phyloP scores from a whole-genome alignment of 768 basidiomycete genomes.

The Tulasnella sp. region DNA sequence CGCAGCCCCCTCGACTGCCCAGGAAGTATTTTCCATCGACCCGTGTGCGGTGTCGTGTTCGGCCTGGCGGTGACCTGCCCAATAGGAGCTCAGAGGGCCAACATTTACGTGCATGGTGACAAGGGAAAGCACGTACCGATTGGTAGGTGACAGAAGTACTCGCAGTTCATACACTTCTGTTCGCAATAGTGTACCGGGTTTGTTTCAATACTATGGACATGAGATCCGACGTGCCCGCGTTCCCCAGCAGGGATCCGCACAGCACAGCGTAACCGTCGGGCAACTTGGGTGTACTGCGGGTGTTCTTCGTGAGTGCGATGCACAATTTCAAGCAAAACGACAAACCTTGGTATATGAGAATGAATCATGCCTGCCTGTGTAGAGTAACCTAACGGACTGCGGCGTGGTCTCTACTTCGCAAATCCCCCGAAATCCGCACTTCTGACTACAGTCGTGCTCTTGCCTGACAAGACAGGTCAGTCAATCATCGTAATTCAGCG shows the following conservation, averaged over 20 bases:
- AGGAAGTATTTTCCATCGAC: slow-evolving; percentile 46
- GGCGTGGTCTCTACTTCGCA: slow-evolving; percentile 50
- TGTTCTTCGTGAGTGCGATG: no score
- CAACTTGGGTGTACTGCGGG: slow-evolving; percentile 27
- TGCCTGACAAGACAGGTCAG: slow-evolving; percentile 29
- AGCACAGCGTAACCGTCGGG: slow-evolving; percentile 40
- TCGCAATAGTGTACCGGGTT: slow-evolving; percentile 45
- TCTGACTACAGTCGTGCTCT: slow-evolving; percentile 35
- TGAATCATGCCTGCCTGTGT: slow-evolving; percentile 45
- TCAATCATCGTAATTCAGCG: neutral
- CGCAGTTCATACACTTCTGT: slow-evolving; percentile 40
- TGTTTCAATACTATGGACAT: slow-evolving; percentile 37
- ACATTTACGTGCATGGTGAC: neutral
- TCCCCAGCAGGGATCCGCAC: slow-evolving; percentile 35
- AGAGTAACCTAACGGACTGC: slow-evolving; percentile 43
- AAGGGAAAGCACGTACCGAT: slow-evolving; percentile 30
- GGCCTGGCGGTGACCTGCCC: slow-evolving; percentile 42
- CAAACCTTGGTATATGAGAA: slow-evolving; percentile 53
- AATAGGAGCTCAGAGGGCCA: neutral
- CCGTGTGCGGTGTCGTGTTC: slow-evolving; percentile 54
- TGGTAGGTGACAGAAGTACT: slow-evolving; percentile 47
- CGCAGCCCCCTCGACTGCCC: slow-evolving; percentile 44
- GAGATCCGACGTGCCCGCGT: slow-evolving; percentile 35
- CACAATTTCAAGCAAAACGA: neutral
- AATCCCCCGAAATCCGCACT: slow-evolving; percentile 37